Conservation (phyloP, 805 yeast species). For the Peterozyma xylosa region DNA sequence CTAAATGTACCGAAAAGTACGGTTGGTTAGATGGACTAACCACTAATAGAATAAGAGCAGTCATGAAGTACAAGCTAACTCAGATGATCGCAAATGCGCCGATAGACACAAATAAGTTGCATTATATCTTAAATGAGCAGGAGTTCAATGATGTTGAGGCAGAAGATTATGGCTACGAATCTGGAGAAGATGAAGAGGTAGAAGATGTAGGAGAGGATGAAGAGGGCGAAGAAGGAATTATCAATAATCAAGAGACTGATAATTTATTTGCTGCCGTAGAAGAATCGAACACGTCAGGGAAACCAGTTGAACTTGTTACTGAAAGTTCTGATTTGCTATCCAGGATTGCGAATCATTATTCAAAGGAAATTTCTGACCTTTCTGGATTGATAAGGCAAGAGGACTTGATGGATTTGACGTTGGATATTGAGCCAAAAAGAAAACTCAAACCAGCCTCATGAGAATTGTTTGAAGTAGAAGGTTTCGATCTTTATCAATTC, state of each 20-base stretch:
- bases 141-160: slow-evolving; percentile 9
- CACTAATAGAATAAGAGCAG: slow-evolving; percentile 55
- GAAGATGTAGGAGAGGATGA: slow-evolving; percentile 19
- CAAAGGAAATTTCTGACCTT: slow-evolving; percentile 23
- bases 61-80: slow-evolving; percentile 66
- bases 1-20: slow-evolving; percentile 46
- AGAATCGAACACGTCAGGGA: neutral
- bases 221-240: slow-evolving; percentile 10
- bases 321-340: slow-evolving; percentile 24
- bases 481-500: no score
- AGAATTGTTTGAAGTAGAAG: no score
- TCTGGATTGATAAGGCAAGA: slow-evolving; percentile 32
- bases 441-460: no score
- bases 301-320: neutral
- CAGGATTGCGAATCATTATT: slow-evolving; percentile 28
- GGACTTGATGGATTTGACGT: slow-evolving; percentile 10
- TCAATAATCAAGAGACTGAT: slow-evolving; percentile 6
- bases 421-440: neutral
- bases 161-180: slow-evolving; percentile 29
- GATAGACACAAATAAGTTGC: slow-evolving; percentile 32
- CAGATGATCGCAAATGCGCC: slow-evolving; percentile 47
- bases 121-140: slow-evolving; percentile 27
- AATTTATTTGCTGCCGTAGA: slow-evolving; percentile 5
- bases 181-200: slow-evolving; percentile 19
- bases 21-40: slow-evolving; percentile 76